Conservation (phyloP, 441 rosid species). For the Cnidoscolus chayamansa region DNA sequence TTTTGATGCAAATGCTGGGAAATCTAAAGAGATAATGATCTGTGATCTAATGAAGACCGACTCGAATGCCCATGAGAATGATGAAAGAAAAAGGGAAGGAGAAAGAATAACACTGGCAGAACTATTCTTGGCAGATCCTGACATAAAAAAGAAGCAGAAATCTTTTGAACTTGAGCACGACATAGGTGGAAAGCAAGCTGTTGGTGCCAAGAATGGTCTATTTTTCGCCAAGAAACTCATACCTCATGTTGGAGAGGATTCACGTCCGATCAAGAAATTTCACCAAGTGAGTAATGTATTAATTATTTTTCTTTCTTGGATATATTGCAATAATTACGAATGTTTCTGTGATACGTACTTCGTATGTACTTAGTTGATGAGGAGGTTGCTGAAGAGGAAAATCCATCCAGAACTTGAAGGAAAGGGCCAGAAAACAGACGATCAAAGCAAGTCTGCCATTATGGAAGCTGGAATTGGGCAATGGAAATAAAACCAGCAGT, state of each 20-base stretch:
- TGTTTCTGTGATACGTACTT: no score
- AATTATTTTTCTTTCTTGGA: no score
- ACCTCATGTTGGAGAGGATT: slow-evolving; percentile 51
- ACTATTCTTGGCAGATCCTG: slow-evolving; percentile 65
- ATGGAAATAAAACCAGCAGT: slow-evolving; percentile 25
- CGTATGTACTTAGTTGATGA: slow-evolving; percentile 50
- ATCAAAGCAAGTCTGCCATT: slow-evolving; percentile 25
- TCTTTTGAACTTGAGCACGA: slow-evolving; percentile 16
- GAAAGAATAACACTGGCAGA: slow-evolving; percentile 76
- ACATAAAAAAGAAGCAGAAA: slow-evolving; percentile 32
- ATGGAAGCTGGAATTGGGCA: slow-evolving; percentile 20
- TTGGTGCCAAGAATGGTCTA: slow-evolving; percentile 32
- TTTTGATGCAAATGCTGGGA: slow-evolving; percentile 2
- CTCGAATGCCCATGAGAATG: slow-evolving; percentile 17
- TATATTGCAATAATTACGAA: no score
- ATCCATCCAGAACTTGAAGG: slow-evolving; percentile 76
- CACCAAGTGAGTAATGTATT: slow-evolving; percentile 40
- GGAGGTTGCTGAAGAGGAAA: slow-evolving; percentile 79
- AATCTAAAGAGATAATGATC: slow-evolving; percentile 21
- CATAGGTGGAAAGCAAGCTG: slow-evolving; percentile 29
- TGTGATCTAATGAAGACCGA: slow-evolving; percentile 11
- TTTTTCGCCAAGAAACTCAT: slow-evolving; percentile 57
- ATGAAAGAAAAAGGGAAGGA: slow-evolving; percentile 36
- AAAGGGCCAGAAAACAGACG: slow-evolving; percentile 32
- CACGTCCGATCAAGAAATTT: slow-evolving; percentile 65